Percentiles rank a stretch among this genome's conserved stretches.
These are phyloP conservation scores for Venturia nashicola DNA, from an alignment of 2,329 filamentous ascomycete species.

Conservation along the genomic window DNA sequence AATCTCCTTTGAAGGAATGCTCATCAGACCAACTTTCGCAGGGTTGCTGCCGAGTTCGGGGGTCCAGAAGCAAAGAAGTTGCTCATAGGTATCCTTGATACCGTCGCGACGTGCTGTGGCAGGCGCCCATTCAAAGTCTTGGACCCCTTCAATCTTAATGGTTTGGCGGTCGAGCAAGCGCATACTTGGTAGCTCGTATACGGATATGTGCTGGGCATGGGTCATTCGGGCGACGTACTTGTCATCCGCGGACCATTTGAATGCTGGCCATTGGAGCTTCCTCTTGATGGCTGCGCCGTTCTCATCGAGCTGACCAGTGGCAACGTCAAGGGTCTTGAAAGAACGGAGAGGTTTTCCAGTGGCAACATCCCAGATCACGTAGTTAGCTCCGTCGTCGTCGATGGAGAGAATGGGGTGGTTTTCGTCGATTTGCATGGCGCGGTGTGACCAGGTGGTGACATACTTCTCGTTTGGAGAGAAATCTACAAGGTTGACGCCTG, in stretches of 20 bases:
- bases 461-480: slow-evolving; percentile 93
- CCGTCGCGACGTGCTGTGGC: slow-evolving; percentile 70
- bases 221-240: slow-evolving; percentile 91
- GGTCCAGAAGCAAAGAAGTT: slow-evolving; percentile 97
- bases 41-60: slow-evolving; percentile 97
- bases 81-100: slow-evolving; percentile 74
- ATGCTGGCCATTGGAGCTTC: slow-evolving; percentile 95
- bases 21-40: slow-evolving; percentile 94
- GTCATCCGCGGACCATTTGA: slow-evolving; percentile 98
- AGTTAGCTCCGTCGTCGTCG: slow-evolving; percentile 98
- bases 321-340: slow-evolving; percentile 78
- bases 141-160: slow-evolving; percentile 91
- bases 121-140: slow-evolving; percentile 97
- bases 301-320: slow-evolving; percentile 46
- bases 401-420: slow-evolving; percentile 60
- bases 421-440: slow-evolving; percentile 84
- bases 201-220: slow-evolving; percentile 76
- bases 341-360: slow-evolving; percentile 83
- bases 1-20: slow-evolving; percentile 85
- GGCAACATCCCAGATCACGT: slow-evolving; percentile 94
- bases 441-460: slow-evolving; percentile 90
- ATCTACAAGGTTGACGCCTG: slow-evolving; percentile 88
- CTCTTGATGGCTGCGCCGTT: slow-evolving; percentile 62
- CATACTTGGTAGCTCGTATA: slow-evolving; percentile 85
- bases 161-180: slow-evolving; percentile 79